Evolutionary conservation across 1,139 yeast genomes (phyloP).

Genomic region (Lodderomyces margitis): DNA sequence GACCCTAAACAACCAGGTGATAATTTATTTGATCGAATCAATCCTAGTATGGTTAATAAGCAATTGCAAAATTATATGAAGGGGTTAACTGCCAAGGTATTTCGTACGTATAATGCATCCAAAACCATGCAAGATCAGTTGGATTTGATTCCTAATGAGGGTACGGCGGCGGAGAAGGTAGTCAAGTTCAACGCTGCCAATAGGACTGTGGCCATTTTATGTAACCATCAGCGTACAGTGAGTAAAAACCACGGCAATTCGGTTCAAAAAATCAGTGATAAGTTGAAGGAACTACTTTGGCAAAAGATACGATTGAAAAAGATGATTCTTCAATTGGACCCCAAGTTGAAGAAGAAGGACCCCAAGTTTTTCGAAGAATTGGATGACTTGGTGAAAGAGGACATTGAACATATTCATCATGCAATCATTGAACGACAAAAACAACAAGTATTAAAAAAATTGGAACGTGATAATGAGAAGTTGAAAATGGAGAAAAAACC

Average conservation of each 20-base stretch:
- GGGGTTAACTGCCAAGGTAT: constrained; percentile 93
- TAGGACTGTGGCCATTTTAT: constrained; percentile 88
- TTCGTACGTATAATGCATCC: constrained; percentile 96
- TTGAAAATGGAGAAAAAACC: constrained; percentile 56
- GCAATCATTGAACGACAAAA: constrained; percentile 57
- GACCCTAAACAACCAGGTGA: constrained; percentile 89
- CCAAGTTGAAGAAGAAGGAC: constrained; percentile 50
- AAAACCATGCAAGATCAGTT: constrained; percentile 95
- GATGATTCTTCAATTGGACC: constrained; percentile 68
- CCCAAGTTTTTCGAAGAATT: constrained; percentile 65
- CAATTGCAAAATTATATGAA: constrained; percentile 88
- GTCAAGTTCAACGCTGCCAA: constrained; percentile 92
- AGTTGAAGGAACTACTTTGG: constrained; percentile 79
- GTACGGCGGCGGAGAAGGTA: constrained; percentile 84
- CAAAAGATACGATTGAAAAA: constrained; percentile 72
- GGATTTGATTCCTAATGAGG: constrained; percentile 74
- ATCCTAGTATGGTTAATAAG: constrained; percentile 78
- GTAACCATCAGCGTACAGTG: constrained; percentile 96
- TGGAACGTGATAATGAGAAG: constrained; percentile 76
- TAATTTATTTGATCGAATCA: constrained; percentile 85
- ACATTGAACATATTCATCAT: constrained; percentile 57
- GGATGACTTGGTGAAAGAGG: constrained; percentile 67
- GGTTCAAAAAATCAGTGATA: constrained; percentile 75
- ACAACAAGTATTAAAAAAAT: constrained; percentile 63
- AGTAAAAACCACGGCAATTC: constrained; percentile 79